Base-by-base conservation (phyloP, 148 eudicot species). In the Vaccinium macrocarpon region DNA sequence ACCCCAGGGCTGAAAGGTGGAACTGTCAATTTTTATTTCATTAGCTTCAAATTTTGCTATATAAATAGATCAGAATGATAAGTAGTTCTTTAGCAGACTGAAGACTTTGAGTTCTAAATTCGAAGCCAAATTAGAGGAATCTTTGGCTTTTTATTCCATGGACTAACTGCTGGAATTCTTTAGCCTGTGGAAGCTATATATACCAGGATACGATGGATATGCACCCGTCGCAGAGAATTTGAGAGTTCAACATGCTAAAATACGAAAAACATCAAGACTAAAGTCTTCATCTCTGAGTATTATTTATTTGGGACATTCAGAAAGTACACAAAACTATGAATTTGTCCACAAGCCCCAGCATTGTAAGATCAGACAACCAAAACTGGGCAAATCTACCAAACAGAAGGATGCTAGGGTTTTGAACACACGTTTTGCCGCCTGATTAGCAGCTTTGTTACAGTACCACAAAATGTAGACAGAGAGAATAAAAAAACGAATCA, bases 311-410 rank as follows among this genome's bases (percentile, higher is more conserved):
- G 16, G 5, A 7, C 12, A n/a, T n/a, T 74, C 56, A 76, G 57
- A 76, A 49, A 76, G 2, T 1, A 16, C 3, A 49, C 18, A 42
- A 74, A 8, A 49, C 2, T 16, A 76, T 46, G 55, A 49, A 7
- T 21, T 76, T 21, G 19, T n/a, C 51, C 53, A 76, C 53, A 76
- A 76, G 38, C 23, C 78, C 53, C 78, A 46, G 53, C 19, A 71
- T 14, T 32, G 9, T 15, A 71, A 71, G 76, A 71, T 71, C 76
- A 15, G 8, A 13, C 48, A 71, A 32, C 53, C 79, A 76, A 21
- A 76, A 76, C 49, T 79, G 68, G 66, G 25, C 62, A 78, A 78
- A 78, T 38, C 81, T n/a, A 79, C 48, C 66, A 79, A 16, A 15
- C n/a, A 73, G 50, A 73, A 42, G 51, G 77, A 18, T 18, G 25